Conservation (phyloP, 225 moss, liverwort and hornwort species). For the Sphagnum contortum region DNA sequence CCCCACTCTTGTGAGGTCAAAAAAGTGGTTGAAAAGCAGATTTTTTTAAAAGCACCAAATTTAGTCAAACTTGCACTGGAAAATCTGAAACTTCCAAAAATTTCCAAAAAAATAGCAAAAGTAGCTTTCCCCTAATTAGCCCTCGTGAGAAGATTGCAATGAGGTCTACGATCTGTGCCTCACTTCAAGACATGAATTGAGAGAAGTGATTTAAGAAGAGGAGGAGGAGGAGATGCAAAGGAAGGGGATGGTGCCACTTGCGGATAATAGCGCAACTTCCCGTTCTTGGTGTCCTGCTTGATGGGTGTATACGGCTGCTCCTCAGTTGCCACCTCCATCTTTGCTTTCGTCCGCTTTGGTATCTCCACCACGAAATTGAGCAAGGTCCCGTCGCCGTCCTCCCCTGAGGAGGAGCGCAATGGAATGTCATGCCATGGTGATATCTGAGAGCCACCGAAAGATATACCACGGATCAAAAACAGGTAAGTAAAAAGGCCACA, state of each 20-base stretch:
- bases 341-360: slow-evolving; percentile 46
- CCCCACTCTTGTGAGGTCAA: too few relatives aligned
- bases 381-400: slow-evolving; percentile 22
- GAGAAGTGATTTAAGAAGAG: not conserved
- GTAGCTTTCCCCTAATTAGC: too few relatives aligned
- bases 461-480: too few relatives aligned
- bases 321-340: slow-evolving; percentile 55
- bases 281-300: slow-evolving; percentile 58
- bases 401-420: slow-evolving; percentile 15
- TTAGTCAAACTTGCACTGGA: too few relatives aligned
- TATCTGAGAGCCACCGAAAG: slow-evolving; percentile 8
- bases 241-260: slow-evolving; percentile 10
- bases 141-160: too few relatives aligned
- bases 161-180: too few relatives aligned
- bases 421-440: slow-evolving; percentile 60
- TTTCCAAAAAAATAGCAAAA: too few relatives aligned
- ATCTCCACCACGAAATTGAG: slow-evolving; percentile 47
- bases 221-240: not conserved
- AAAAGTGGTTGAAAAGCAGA: too few relatives aligned
- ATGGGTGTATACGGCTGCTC: slow-evolving; percentile 46
- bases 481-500: not conserved
- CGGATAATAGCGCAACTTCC: slow-evolving; percentile 55
- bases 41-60: too few relatives aligned
- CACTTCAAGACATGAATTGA: too few relatives aligned
- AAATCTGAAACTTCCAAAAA: too few relatives aligned